Conservation (phyloP, 306 rosid genomes). For the Trichosanthes truncata region DNA sequence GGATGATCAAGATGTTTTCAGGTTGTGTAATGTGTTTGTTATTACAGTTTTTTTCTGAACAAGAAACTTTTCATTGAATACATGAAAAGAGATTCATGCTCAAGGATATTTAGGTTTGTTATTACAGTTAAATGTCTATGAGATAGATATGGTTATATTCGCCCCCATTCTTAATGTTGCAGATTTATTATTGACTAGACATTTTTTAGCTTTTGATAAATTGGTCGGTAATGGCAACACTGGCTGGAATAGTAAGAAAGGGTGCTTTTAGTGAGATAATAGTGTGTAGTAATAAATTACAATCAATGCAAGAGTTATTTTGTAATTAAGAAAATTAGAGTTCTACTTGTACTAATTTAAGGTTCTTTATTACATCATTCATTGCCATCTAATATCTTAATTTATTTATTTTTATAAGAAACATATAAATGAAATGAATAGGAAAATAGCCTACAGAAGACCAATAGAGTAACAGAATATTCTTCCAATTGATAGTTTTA, state of each 20-base stretch:
- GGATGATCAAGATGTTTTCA: slow-evolving; percentile 55
- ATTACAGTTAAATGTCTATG: background rate
- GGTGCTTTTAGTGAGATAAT: background rate
- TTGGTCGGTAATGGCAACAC: background rate
- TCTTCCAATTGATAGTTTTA: background rate
- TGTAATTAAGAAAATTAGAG: background rate
- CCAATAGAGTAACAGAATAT: background rate
- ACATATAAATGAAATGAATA: background rate
- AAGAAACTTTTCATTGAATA: too few species aligned
- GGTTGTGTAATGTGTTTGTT: slow-evolving; percentile 31
- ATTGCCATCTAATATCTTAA: background rate
- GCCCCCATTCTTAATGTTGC: background rate
- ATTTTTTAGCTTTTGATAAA: background rate
- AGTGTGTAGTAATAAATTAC: background rate
- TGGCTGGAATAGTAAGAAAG: background rate
- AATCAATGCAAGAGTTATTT: background rate
- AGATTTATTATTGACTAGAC: background rate
- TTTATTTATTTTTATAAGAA: background rate
- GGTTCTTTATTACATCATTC: background rate
- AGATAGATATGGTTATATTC: background rate
- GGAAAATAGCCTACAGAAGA: background rate
- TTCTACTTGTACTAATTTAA: background rate
- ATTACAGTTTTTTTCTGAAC: background rate
- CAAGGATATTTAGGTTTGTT: too few species aligned
- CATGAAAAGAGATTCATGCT: too few species aligned